These are phyloP conservation scores for Imleria badia DNA, from an alignment of 768 basidiomycete species.

Conservation along the genomic window DNA sequence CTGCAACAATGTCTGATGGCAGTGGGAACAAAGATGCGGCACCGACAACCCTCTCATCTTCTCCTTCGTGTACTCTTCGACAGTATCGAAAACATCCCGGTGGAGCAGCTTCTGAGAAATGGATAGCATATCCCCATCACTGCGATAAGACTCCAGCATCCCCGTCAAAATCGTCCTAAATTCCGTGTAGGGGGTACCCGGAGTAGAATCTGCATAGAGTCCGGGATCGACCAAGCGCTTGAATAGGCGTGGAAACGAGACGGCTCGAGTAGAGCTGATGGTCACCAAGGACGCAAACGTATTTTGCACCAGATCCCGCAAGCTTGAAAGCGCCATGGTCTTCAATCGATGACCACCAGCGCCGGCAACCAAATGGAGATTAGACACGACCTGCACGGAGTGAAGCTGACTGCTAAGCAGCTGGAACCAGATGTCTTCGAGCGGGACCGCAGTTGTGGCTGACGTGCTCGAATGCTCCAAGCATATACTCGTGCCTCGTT, in stretches of 20 bases:
- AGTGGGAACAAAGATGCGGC: conserved; percentile 48
- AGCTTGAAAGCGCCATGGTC: conserved; percentile 38
- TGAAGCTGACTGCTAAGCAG: conserved; percentile 81
- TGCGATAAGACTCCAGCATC: conserved; percentile 94
- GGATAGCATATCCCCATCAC: conserved; percentile 85
- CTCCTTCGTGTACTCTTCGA: conserved; percentile 59
- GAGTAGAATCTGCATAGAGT: conserved; percentile 46
- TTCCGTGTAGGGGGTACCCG: conserved; percentile 79
- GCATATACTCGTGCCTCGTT: conserved; percentile 67
- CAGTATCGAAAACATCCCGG: conserved; percentile 75
- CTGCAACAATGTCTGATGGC: conserved; percentile 47
- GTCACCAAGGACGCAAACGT: conserved; percentile 85
- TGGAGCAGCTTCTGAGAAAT: conserved; percentile 83
- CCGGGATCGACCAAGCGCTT: conserved; percentile 84
- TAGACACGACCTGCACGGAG: conserved; percentile 69
- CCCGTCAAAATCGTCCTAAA: conserved; percentile 87
- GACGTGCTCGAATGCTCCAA: conserved; percentile 56
- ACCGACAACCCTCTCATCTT: conserved; percentile 64
- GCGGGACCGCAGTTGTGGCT: conserved; percentile 40
- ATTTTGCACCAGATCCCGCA: conserved; percentile 78
- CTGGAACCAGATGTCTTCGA: conserved; percentile 90
- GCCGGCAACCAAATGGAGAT: conserved; percentile 32
- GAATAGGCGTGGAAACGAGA: conserved; percentile 93
- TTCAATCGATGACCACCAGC: conserved; percentile 22
- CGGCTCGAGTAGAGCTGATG: conserved; percentile 70